phyloP scores from a whole-genome alignment of 306 rosid genomes.

The Leucaena leucocephala region DNA sequence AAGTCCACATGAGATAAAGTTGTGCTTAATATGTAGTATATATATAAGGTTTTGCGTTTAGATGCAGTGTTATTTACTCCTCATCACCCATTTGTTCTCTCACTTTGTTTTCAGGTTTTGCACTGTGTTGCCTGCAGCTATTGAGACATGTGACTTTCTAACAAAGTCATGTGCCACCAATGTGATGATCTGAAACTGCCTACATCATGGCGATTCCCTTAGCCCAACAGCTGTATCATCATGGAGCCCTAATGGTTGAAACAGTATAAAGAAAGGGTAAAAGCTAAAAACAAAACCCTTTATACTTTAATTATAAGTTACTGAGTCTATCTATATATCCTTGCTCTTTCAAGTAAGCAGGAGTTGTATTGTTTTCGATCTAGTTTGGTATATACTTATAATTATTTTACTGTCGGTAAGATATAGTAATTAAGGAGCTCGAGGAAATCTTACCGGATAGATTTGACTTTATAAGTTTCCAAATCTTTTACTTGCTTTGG shows the following conservation, averaged over 20 bases:
- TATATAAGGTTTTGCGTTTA: too few relatives aligned
- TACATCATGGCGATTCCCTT: conserved; percentile 20
- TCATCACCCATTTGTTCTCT: too few relatives aligned
- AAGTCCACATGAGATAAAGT: too few relatives aligned
- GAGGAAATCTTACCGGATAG: conserved; percentile 40
- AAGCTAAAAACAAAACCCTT: not conserved
- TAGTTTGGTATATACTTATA: not conserved
- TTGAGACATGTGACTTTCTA: conserved; percentile 19
- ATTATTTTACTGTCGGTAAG: not conserved
- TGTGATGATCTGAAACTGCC: not conserved
- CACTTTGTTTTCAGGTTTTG: too few relatives aligned
- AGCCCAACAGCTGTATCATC: conserved; percentile 26
- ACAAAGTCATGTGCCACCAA: not conserved
- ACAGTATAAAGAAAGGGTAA: not conserved
- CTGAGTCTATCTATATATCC: not conserved
- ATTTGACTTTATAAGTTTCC: conserved; percentile 35
- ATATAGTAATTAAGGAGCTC: not conserved
- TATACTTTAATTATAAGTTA: not conserved
- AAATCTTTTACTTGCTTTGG: conserved; percentile 9
- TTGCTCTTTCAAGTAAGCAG: conserved; percentile 14
- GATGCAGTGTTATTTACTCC: too few relatives aligned
- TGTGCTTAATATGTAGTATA: too few relatives aligned
- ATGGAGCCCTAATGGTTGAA: conserved; percentile 8
- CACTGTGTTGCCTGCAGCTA: not conserved
- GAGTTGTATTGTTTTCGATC: conserved; percentile 3